A percentile compares a stretch with the other conserved stretches of the same genome.
Evolutionary conservation across 2,329 filamentous ascomycete species (phyloP).

Genomic region (Ambrosiella beaveri): DNA sequence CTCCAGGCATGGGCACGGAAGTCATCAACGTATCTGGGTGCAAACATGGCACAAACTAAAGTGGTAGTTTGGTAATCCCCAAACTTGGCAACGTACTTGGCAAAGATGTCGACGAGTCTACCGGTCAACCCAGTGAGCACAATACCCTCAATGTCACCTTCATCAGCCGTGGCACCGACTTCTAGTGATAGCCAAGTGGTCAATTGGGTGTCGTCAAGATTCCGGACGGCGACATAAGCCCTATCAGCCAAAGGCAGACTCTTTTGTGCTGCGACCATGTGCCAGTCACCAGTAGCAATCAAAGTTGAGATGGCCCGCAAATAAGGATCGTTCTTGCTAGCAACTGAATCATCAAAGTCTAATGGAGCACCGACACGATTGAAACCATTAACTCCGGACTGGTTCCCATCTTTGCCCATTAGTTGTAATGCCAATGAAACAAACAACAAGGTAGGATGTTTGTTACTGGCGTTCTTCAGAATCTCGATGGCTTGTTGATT

Average conservation of each 20-base stretch:
- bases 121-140: slow-evolving; percentile 64
- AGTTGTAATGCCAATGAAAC: slow-evolving; percentile 50
- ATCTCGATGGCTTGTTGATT: slow-evolving; percentile 51
- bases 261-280: slow-evolving; percentile 51
- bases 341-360: slow-evolving; percentile 40
- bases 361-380: slow-evolving; percentile 30
- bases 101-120: slow-evolving; percentile 54
- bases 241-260: slow-evolving; percentile 61
- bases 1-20: slow-evolving; percentile 60
- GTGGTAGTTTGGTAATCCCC: slow-evolving; percentile 66
- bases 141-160: slow-evolving; percentile 51
- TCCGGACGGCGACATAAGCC: slow-evolving; percentile 52
- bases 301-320: slow-evolving; percentile 63
- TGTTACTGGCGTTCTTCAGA: slow-evolving; percentile 47
- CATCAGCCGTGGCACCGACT: slow-evolving; percentile 36
- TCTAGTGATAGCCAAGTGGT: slow-evolving; percentile 52
- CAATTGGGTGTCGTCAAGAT: slow-evolving; percentile 44
- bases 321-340: slow-evolving; percentile 57
- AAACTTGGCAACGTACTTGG: slow-evolving; percentile 58
- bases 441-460: slow-evolving; percentile 48
- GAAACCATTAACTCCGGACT: slow-evolving; percentile 14
- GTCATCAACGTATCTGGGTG: slow-evolving; percentile 62
- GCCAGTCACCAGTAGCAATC: slow-evolving; percentile 63
- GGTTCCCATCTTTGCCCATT: slow-evolving; percentile 31
- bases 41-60: slow-evolving; percentile 54